phyloP scores from a whole-genome alignment of 176 grass and related monocot species.

The sorghum (Sorghum bicolor) region Sorghum_bicolor_NCBIv3 NC_012875.2:53307501-53308000 shows the following conservation, averaged over 20 bases:
- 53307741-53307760: conserved; percentile 13
- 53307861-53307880: conserved; percentile 60
- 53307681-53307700: not conserved
- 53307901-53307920: too few species aligned
- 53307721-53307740: not conserved
- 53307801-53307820: conserved; percentile 87
- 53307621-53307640: conserved; percentile 9
- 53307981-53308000: too few species aligned
- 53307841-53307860: conserved; percentile 76
- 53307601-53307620: conserved; percentile 84
- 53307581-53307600: conserved; percentile 81
- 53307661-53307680: not conserved
- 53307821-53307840: conserved; percentile 93
- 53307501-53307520: too few species aligned
- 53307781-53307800: conserved; percentile 57
- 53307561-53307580: conserved; percentile 92
- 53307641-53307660: not conserved
- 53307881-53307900: too few species aligned
- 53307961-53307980: too few species aligned
- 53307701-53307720: not conserved
- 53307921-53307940: too few species aligned
- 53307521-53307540: conserved; percentile 37
- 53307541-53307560: conserved; percentile 89
- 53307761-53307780: not conserved
- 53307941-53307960: too few species aligned